These are phyloP conservation scores for Phytophthora pinifolia DNA, from an alignment of 352 stramenopile species.

Conservation along the genomic window DNA sequence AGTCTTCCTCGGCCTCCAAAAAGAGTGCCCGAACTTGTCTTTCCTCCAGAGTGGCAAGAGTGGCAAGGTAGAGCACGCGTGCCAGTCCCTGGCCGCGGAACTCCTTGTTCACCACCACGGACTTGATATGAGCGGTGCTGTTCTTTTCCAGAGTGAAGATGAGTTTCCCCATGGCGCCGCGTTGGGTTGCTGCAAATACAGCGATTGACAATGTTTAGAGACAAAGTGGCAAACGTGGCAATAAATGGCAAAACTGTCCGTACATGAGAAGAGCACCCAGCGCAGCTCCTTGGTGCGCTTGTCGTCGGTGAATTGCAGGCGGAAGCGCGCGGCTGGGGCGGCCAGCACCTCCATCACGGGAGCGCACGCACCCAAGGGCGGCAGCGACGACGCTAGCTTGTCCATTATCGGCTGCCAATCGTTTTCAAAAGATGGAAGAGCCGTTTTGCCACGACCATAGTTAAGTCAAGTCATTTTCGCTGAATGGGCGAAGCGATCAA, in stretches of 20 bases:
- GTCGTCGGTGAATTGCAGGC: conserved; percentile 74
- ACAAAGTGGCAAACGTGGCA: too few relatives aligned
- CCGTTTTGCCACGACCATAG: not conserved
- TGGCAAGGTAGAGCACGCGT: conserved; percentile 78
- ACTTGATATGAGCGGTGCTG: conserved; percentile 71
- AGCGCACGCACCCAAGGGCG: conserved; percentile 33
- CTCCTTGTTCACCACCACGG: conserved; percentile 64
- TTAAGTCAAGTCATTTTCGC: conserved; percentile 12
- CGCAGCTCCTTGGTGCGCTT: conserved; percentile 68
- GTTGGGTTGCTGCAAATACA: conserved; percentile 34
- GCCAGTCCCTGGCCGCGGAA: conserved; percentile 71
- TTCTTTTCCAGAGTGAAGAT: conserved; percentile 77
- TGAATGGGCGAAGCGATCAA: conserved; percentile 5
- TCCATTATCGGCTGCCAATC: conserved; percentile 2
- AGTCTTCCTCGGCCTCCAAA: conserved; percentile 72
- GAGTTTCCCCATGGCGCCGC: conserved; percentile 74
- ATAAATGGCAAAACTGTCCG: not conserved
- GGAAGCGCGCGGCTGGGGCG: conserved; percentile 48
- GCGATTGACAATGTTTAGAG: not conserved
- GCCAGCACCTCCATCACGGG: conserved; percentile 49
- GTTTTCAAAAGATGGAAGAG: not conserved
- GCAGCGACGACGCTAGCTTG: not conserved
- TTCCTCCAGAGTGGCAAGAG: conserved; percentile 60
- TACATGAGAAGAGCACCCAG: conserved; percentile 81
- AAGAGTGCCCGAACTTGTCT: conserved; percentile 49